Evolutionary conservation across 495 filamentous ascomycete genomes (phyloP).

Genomic region (Amphirosellinia nigrospora): DNA sequence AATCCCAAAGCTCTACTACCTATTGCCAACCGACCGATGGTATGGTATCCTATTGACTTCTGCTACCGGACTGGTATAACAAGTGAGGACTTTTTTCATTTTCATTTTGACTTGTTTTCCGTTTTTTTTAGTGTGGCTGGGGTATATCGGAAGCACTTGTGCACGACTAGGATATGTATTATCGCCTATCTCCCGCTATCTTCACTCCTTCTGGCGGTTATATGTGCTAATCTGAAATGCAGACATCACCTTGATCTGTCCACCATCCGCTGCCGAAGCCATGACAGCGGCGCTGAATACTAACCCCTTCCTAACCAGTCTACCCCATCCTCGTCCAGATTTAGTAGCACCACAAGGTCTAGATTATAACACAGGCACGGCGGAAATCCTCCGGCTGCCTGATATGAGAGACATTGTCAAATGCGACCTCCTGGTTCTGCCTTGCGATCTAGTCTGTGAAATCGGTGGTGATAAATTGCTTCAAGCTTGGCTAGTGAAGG

Average conservation of each 20-base stretch:
- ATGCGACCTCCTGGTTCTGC: conserved; percentile 86
- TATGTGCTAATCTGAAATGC: conserved; percentile 25
- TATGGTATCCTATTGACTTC: conserved; percentile 93
- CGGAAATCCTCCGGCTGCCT: conserved; percentile 82
- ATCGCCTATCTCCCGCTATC: neutral
- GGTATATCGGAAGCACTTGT: neutral
- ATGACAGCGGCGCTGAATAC: conserved; percentile 80
- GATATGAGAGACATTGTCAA: conserved; percentile 74
- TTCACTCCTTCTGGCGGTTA: neutral
- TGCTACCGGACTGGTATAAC: conserved; percentile 85
- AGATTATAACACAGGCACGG: conserved; percentile 81
- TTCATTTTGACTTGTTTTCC: neutral
- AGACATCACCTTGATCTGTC: conserved; percentile 87
- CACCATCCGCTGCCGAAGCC: conserved; percentile 72
- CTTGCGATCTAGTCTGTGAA: conserved; percentile 94
- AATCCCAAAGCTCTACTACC: conserved; percentile 89
- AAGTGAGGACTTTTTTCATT: conserved; percentile 60
- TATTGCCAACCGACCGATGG: conserved; percentile 94
- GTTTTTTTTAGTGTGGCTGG: neutral
- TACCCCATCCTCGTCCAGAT: conserved; percentile 75
- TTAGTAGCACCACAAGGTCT: conserved; percentile 75
- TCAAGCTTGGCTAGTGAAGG: conserved; percentile 90
- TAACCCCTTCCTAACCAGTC: conserved; percentile 83
- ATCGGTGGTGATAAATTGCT: conserved; percentile 79
- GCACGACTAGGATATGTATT: neutral